Percentiles rank a stretch among this genome's conserved stretches.
Conservation (phyloP, 1,284 basidiomycete genomes). For the Stygiomarasmius scandens region DNA sequence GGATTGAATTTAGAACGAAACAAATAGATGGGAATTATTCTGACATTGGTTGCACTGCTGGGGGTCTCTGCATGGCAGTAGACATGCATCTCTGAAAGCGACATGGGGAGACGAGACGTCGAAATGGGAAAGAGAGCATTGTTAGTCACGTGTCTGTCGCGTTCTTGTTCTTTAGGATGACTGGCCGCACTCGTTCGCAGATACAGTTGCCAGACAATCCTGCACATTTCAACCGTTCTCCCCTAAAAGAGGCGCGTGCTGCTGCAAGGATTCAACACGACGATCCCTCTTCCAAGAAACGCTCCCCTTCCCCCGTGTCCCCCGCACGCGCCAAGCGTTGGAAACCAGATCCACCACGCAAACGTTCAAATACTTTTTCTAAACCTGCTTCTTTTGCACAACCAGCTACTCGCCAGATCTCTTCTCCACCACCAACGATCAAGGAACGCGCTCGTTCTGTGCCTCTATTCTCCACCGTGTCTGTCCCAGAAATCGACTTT, state of each 20-base stretch:
- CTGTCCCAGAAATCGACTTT: conserved; percentile 42
- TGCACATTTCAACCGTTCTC: conserved; percentile 46
- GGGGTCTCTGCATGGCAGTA: background rate
- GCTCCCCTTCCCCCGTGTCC: conserved; percentile 41
- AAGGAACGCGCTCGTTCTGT: conserved; percentile 44
- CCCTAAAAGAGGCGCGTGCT: conserved; percentile 51
- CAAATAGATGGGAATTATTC: background rate
- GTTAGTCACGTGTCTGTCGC: background rate
- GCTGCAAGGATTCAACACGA: conserved; percentile 2
- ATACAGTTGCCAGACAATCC: conserved; percentile 46
- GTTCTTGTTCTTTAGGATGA: too few relatives aligned
- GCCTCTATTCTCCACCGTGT: conserved; percentile 37
- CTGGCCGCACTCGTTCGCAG: conserved; percentile 52
- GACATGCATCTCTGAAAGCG: conserved; percentile 5
- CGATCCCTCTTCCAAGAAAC: conserved; percentile 32
- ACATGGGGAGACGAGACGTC: background rate
- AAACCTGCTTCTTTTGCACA: conserved; percentile 26
- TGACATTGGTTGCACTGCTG: conserved; percentile 12
- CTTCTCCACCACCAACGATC: conserved; percentile 26
- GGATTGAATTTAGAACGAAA: conserved; percentile 17
- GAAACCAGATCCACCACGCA: conserved; percentile 33
- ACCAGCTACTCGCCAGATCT: conserved; percentile 22
- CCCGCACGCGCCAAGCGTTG: conserved; percentile 37
- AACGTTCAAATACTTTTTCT: conserved; percentile 24
- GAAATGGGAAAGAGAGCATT: background rate